Percentiles rank a stretch among this genome's conserved stretches.
Conservation (phyloP, 2,329 filamentous ascomycete genomes). For the Clonostachys sp. region DNA sequence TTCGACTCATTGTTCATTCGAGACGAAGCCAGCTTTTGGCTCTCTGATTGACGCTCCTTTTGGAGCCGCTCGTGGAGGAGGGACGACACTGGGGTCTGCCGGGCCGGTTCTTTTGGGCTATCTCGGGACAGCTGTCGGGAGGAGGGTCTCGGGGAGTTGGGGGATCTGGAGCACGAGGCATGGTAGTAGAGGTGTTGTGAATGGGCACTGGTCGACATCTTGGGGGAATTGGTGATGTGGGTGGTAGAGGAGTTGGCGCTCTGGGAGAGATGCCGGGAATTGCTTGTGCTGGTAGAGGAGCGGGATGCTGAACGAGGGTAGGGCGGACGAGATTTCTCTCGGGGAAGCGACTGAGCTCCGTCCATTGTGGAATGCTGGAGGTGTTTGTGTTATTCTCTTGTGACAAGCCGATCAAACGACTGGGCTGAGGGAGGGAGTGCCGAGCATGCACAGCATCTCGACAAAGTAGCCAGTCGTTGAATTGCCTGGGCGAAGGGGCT, state of each 20-base stretch:
- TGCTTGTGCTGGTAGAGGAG: conserved; percentile 36
- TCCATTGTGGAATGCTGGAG: conserved; percentile 19
- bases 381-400: neutral
- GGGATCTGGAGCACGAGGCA: conserved; percentile 24
- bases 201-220: conserved; percentile 21
- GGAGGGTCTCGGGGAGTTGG: conserved; percentile 25
- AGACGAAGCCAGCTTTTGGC: conserved; percentile 29
- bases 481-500: too few relatives aligned
- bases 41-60: conserved; percentile 43
- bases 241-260: conserved; percentile 35
- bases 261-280: conserved; percentile 31
- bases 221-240: conserved; percentile 27
- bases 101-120: conserved; percentile 30
- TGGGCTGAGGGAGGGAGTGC: too few relatives aligned
- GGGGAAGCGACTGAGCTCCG: conserved; percentile 10
- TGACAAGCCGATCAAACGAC: too few relatives aligned
- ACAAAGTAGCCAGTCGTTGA: too few relatives aligned
- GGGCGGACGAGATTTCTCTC: conserved; percentile 19
- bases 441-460: too few relatives aligned
- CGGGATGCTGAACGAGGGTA: conserved; percentile 38
- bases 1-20: conserved; percentile 29
- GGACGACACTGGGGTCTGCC: conserved; percentile 37
- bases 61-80: conserved; percentile 53
- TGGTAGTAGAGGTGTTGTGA: conserved; percentile 34
- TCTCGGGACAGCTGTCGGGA: conserved; percentile 36